These are phyloP conservation scores for Aspergillus sp. DNA, from an alignment of 2,329 filamentous ascomycete genomes.

Conservation along the genomic window DNA sequence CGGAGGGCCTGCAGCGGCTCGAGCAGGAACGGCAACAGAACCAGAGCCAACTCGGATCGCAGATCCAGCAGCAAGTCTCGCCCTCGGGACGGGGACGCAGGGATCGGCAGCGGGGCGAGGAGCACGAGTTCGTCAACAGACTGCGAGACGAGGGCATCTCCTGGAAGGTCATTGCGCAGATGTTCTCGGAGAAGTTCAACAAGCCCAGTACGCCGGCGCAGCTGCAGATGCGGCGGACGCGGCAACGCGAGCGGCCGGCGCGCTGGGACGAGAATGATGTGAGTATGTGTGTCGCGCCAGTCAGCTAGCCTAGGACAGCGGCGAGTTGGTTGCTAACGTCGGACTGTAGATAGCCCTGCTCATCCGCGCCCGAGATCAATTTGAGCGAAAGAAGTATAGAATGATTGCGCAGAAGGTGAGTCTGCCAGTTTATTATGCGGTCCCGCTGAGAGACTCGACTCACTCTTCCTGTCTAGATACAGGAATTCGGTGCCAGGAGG, in stretches of 20 bases:
- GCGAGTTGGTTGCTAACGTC: too few relatives aligned
- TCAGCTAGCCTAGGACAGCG: not conserved
- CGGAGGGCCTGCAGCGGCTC: slow-evolving; percentile 29
- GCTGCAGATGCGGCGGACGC: slow-evolving; percentile 34
- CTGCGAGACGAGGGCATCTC: slow-evolving; percentile 28
- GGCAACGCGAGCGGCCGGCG: slow-evolving; percentile 24
- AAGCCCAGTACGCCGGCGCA: slow-evolving; percentile 31
- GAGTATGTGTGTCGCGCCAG: slow-evolving; percentile 31
- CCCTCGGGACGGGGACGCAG: slow-evolving; percentile 25
- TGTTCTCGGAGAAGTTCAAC: slow-evolving; percentile 27
- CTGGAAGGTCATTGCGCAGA: slow-evolving; percentile 31
- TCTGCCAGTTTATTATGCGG: too few relatives aligned
- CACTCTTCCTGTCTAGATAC: too few relatives aligned
- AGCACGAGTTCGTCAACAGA: slow-evolving; percentile 30
- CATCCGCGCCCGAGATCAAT: not conserved
- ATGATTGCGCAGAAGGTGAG: not conserved
- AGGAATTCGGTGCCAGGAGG: not conserved
- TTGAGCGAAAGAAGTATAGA: not conserved
- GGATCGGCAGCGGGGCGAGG: slow-evolving; percentile 30
- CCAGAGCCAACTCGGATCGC: slow-evolving; percentile 16
- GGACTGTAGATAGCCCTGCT: not conserved
- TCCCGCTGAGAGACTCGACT: too few relatives aligned
- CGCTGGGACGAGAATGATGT: slow-evolving; percentile 36
- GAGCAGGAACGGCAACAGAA: slow-evolving; percentile 25
- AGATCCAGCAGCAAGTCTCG: slow-evolving; percentile 18